These are phyloP conservation scores for Linnemannia zychae DNA, from an alignment of 192 early-diverging fungal genomes.

Conservation along the genomic window DNA sequence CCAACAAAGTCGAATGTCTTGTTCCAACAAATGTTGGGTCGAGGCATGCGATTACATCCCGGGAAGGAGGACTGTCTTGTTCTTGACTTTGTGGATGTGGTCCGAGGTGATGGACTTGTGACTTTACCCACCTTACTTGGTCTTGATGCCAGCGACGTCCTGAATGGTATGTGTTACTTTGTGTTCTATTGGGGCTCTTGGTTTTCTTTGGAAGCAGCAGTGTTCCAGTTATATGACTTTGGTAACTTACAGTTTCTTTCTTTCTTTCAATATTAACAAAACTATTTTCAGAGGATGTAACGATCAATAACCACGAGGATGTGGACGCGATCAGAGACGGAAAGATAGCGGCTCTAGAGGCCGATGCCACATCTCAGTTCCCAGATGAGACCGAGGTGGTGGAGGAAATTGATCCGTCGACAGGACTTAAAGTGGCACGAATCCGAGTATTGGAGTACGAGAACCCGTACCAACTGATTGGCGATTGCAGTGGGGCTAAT, in stretches of 20 bases:
- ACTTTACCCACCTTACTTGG: slow-evolving; percentile 89
- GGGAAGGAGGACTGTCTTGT: slow-evolving; percentile 85
- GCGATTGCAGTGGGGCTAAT: slow-evolving; percentile 52
- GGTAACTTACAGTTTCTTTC: background rate
- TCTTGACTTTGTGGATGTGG: slow-evolving; percentile 89
- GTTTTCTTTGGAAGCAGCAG: background rate
- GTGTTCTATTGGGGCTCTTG: background rate
- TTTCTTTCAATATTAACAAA: background rate
- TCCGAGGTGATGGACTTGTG: slow-evolving; percentile 64
- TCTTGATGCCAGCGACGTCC: slow-evolving; percentile 68
- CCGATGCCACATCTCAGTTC: background rate
- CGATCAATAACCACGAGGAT: slow-evolving; percentile 16
- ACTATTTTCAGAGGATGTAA: background rate
- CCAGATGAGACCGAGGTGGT: slow-evolving; percentile 23
- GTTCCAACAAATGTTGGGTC: slow-evolving; percentile 96
- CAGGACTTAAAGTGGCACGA: slow-evolving; percentile 24
- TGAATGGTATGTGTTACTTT: slow-evolving; percentile 57
- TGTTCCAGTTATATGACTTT: background rate
- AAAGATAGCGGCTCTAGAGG: slow-evolving; percentile 29
- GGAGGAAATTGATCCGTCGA: slow-evolving; percentile 11
- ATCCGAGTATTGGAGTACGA: slow-evolving; percentile 66
- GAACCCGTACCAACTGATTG: slow-evolving; percentile 61
- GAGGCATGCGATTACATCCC: slow-evolving; percentile 80
- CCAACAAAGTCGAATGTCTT: slow-evolving; percentile 89
- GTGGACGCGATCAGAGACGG: slow-evolving; percentile 23